These are phyloP conservation scores for Jaapia argillacea DNA, from an alignment of 768 basidiomycete genomes.

Conservation along the genomic window DNA sequence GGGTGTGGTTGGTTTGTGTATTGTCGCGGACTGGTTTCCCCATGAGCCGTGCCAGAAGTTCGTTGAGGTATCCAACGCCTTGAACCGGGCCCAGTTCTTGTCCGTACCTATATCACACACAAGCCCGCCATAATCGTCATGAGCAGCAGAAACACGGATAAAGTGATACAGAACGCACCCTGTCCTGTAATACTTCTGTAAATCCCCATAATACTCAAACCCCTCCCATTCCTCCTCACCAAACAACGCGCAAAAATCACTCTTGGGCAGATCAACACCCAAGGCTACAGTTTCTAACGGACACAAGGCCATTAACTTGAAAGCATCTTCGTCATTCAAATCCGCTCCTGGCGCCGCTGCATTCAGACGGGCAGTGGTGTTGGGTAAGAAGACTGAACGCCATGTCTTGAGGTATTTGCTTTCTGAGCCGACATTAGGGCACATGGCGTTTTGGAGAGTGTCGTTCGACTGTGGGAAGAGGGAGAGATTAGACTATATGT, in stretches of 20 bases:
- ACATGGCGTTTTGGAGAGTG: constrained; percentile 26
- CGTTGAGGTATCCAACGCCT: constrained; percentile 83
- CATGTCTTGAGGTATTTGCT: constrained; percentile 37
- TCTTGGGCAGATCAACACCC: constrained; percentile 24
- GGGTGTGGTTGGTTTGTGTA: constrained; percentile 70
- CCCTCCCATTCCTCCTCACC: constrained; percentile 46
- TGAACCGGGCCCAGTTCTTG: constrained; percentile 62
- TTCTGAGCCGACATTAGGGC: constrained; percentile 42
- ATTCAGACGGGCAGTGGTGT: constrained; percentile 52
- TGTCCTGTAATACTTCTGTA: constrained; percentile 72
- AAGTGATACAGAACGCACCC: constrained; percentile 35
- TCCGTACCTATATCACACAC: constrained; percentile 39
- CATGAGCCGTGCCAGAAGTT: constrained; percentile 77
- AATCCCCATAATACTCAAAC: constrained; percentile 62
- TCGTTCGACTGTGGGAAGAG: not conserved
- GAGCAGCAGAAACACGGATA: not conserved
- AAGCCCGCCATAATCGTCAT: not conserved
- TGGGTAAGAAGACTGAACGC: constrained; percentile 41
- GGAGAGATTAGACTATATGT: not conserved
- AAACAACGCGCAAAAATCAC: constrained; percentile 73
- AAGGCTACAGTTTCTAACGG: constrained; percentile 65
- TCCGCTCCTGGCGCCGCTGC: constrained; percentile 49
- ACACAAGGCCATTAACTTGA: constrained; percentile 61
- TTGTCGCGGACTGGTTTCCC: constrained; percentile 48
- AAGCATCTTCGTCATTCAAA: constrained; percentile 42